Evolutionary conservation across 805 yeast species (phyloP), one percentile per base, ranked within the genome.

Genomic region (Metschnikowia peoriensis): DNA sequence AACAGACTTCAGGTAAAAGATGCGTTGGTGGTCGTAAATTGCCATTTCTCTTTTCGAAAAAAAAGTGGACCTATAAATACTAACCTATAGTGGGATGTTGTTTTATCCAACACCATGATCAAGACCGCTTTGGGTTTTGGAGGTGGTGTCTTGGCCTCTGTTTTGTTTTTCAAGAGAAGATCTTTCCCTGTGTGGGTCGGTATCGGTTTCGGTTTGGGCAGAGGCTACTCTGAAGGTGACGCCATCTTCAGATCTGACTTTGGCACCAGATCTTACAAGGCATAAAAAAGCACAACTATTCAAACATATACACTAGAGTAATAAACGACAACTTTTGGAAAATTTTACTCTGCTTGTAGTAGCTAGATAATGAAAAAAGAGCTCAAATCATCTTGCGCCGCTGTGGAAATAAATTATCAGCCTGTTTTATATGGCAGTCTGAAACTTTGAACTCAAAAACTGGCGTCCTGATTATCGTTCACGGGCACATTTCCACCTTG

Each of bases 101-200:
- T 92, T 49, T 79, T 94, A 66, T 91, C 99, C 54, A 94, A 94
- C 76, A 84, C 96, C 56, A 77, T 94, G 58, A 96, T 94, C 62
- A 94, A 94, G 73, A 88, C 97, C 63, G 97, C 97, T 16, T 80
- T 94, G 58, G 99, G 99, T 47, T 86, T 94, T 61, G 98, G 98
- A 59, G 94, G 86, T 44, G 99, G 99, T 73, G 96, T 94, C 35
- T 81, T 93, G 53, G 88, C 96, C 43, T 89, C 97, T 8, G 96
- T 92, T 42, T 73, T 94, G 54, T 74, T 94, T 52, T 94, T 94
- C 79, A 89, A 81, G 71, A 89, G 98, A 79, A 85, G 98, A 73
- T 81, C 97, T 9, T 94, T 91, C 84, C 99, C 99, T 50, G 98
- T 93, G 41, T 92, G 97, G 96, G 73, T 93, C 56, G 99, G 99